Evolutionary conservation across 495 filamentous ascomycete genomes (phyloP).

Genomic region (Staphylotrichum longicolle): DNA sequence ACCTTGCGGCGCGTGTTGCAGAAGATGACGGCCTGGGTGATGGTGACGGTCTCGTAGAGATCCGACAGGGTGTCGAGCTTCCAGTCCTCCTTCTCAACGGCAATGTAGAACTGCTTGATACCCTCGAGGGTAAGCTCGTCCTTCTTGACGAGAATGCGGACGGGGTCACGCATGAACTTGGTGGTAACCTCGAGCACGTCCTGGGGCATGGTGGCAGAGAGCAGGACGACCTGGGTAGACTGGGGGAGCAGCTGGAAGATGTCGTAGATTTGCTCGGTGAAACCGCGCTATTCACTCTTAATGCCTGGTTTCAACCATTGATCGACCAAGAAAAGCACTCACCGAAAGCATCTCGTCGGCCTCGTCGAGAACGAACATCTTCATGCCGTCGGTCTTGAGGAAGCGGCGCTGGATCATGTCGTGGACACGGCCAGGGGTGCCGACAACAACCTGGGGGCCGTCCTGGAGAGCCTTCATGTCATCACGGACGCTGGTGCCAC

Average conservation of each 20-base stretch:
- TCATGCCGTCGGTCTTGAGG: slow-evolving; percentile 90
- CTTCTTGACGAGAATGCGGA: slow-evolving; percentile 98
- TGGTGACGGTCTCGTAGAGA: slow-evolving; percentile 98
- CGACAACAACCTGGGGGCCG: slow-evolving; percentile 94
- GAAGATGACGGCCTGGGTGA: slow-evolving; percentile 99
- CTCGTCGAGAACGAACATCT: slow-evolving; percentile 98
- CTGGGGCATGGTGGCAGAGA: slow-evolving; percentile 95
- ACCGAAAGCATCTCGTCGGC: slow-evolving; percentile 89
- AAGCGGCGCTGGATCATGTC: slow-evolving; percentile 99
- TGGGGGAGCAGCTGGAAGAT: slow-evolving; percentile 96
- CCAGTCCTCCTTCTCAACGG: slow-evolving; percentile 99
- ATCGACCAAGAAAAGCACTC: slow-evolving; percentile 38
- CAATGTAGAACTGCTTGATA: slow-evolving; percentile 99
- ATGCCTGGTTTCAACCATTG: not conserved
- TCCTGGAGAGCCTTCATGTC: slow-evolving; percentile 97
- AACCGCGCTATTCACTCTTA: slow-evolving; percentile 67
- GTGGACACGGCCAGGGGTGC: slow-evolving; percentile 91
- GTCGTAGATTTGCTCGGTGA: slow-evolving; percentile 99
- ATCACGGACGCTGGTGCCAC: slow-evolving; percentile 94
- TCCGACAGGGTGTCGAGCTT: slow-evolving; percentile 99
- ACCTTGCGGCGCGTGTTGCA: slow-evolving; percentile 99
- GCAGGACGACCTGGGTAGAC: slow-evolving; percentile 94
- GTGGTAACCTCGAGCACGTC: slow-evolving; percentile 99
- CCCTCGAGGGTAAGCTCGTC: slow-evolving; percentile 98
- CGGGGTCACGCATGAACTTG: slow-evolving; percentile 99